Conservation (phyloP, 257 asterid genomes). For the Solanum verrucosum region DNA sequence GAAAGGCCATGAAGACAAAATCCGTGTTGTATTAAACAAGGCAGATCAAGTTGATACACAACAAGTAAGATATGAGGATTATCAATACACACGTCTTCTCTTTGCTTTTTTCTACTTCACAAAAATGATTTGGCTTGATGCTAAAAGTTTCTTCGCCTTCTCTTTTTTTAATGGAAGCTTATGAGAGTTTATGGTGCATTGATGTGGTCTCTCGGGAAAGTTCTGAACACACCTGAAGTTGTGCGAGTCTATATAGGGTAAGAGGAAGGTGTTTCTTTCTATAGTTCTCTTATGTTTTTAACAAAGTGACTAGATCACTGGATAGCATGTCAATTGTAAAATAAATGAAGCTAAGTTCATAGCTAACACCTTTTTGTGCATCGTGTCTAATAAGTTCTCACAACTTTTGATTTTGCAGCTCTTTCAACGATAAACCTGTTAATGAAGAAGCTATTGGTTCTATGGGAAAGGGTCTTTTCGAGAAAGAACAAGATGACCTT, state of each 20-base stretch:
- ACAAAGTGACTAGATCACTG: background rate
- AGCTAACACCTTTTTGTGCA: background rate
- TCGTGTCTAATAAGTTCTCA: background rate
- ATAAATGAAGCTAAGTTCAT: background rate
- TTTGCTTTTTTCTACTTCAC: background rate
- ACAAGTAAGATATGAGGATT: conserved; percentile 37
- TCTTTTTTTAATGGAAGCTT: conserved; percentile 31
- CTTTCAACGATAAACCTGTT: conserved; percentile 82
- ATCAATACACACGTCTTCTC: background rate
- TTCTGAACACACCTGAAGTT: conserved; percentile 88
- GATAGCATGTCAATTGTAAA: background rate
- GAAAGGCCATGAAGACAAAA: conserved; percentile 93
- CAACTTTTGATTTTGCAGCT: conserved; percentile 23
- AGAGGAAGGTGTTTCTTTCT: background rate
- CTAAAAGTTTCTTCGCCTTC: background rate
- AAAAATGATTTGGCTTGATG: background rate
- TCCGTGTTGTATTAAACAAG: conserved; percentile 85
- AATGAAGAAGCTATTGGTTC: conserved; percentile 55
- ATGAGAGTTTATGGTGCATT: conserved; percentile 98
- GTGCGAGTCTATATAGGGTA: conserved; percentile 93
- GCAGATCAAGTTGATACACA: conserved; percentile 98
- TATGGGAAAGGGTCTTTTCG: conserved; percentile 79
- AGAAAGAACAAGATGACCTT: conserved; percentile 92
- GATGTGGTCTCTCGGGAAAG: conserved; percentile 99
- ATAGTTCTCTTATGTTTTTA: background rate